Percentiles rank a stretch among this genome's conserved stretches.
These are phyloP conservation scores for Rhynchospora pubera DNA, from an alignment of 176 grass and related monocot genomes.

Conservation along the genomic window DNA sequence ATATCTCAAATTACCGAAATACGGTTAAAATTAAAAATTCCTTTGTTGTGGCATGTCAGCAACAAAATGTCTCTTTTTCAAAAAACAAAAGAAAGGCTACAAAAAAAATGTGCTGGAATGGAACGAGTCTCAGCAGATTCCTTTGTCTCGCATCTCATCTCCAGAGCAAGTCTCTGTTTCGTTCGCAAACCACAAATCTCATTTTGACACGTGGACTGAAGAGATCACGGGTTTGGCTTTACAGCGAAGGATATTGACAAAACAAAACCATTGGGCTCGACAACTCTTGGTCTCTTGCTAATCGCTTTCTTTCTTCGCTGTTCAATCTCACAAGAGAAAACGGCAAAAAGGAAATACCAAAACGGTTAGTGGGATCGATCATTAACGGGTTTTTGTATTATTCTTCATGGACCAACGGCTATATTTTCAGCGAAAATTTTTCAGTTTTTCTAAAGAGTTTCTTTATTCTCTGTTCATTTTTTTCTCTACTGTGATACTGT, in stretches of 20 bases:
- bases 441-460: not conserved
- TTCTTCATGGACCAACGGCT: conserved; percentile 18
- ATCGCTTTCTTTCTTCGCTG: too few relatives aligned
- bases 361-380: conserved; percentile 9
- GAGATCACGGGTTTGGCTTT: conserved; percentile 3
- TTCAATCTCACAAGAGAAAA: not conserved
- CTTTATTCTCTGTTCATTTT: too few relatives aligned
- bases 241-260: not conserved
- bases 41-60: not conserved
- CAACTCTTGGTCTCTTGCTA: too few relatives aligned
- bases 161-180: not conserved
- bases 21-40: not conserved
- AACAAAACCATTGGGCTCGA: not conserved
- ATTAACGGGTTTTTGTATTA: not conserved
- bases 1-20: not conserved
- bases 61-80: not conserved
- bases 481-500: too few relatives aligned
- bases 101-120: too few relatives aligned
- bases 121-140: not conserved
- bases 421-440: not conserved
- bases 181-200: not conserved
- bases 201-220: too few relatives aligned
- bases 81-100: not conserved
- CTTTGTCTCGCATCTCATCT: not conserved
- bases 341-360: not conserved